phyloP scores from a whole-genome alignment of 305 asterid species.

The Stenogyne calaminthoides region DNA sequence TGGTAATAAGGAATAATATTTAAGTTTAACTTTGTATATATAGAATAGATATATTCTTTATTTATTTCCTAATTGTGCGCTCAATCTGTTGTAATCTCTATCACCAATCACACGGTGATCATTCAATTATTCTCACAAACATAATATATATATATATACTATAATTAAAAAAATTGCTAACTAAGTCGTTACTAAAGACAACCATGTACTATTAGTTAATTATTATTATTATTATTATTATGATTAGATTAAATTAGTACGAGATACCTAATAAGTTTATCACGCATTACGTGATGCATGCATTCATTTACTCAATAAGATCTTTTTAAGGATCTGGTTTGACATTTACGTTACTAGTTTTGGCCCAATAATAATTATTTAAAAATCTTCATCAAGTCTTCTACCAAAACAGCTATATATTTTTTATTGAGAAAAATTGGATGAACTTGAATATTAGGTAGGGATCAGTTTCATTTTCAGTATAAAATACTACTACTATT shows the following conservation, averaged over 20 bases:
- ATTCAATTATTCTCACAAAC: too few species aligned
- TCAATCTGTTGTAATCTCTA: too few species aligned
- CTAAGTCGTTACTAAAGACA: neutral
- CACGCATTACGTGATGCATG: conserved; percentile 35
- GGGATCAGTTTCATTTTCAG: neutral
- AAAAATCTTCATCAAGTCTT: neutral
- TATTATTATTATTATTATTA: too few species aligned
- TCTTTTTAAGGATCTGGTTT: conserved; percentile 28
- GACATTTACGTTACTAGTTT: conserved; percentile 25
- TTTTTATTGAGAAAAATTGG: neutral
- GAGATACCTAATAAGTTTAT: conserved; percentile 15
- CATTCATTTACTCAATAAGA: conserved; percentile 21
- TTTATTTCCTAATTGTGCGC: too few species aligned
- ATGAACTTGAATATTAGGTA: neutral
- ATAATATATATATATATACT: too few species aligned
- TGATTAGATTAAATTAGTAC: neutral
- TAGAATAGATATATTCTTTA: too few species aligned
- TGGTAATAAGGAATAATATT: too few species aligned
- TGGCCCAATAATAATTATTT: neutral
- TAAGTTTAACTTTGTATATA: too few species aligned
- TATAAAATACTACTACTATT: too few species aligned
- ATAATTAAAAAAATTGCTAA: too few species aligned
- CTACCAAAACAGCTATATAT: neutral
- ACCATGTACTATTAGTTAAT: neutral
- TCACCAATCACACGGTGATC: too few species aligned